Percentiles rank a stretch among this genome's conserved stretches.
phyloP scores from a whole-genome alignment of 805 yeast species.

The Vanderwaltozyma tropicalis region DNA sequence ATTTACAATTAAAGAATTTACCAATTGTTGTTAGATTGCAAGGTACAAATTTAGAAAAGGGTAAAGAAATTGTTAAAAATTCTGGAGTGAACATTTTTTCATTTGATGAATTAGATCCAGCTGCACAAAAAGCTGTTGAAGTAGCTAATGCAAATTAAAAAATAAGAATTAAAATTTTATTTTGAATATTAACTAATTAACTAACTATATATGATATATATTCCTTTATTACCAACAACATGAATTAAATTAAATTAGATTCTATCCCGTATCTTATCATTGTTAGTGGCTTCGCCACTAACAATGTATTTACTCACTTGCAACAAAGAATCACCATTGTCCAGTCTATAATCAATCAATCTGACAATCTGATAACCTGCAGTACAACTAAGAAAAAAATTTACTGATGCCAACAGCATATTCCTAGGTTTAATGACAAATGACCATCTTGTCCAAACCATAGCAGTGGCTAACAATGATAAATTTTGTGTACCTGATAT shows the following conservation, averaged over 20 bases:
- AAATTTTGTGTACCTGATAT: constrained; percentile 60
- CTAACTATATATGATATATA: no score
- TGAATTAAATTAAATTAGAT: no score
- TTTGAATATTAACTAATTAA: no score
- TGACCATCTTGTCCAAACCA: constrained; percentile 98
- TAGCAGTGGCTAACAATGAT: constrained; percentile 84
- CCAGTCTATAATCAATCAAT: constrained; percentile 54
- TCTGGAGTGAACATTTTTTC: constrained; percentile 81
- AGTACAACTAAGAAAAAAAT: constrained; percentile 83
- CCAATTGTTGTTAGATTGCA: constrained; percentile 98
- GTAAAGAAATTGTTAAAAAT: constrained; percentile 72
- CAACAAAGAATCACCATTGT: constrained; percentile 50
- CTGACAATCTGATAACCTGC: constrained; percentile 78
- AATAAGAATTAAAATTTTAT: not conserved
- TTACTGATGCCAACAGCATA: constrained; percentile 78
- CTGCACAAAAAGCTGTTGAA: constrained; percentile 90
- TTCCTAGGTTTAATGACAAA: constrained; percentile 86
- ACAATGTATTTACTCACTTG: constrained; percentile 51
- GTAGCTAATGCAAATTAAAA: constrained; percentile 33
- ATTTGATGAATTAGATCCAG: constrained; percentile 88
- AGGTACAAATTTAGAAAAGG: constrained; percentile 91
- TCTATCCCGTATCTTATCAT: no score
- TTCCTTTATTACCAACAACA: no score
- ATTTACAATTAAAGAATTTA: constrained; percentile 66
- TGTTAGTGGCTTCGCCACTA: constrained; percentile 29